These are phyloP conservation scores for Teratosphaeriaceae sp. DNA, from an alignment of 2,329 filamentous ascomycete species.

Conservation along the genomic window DNA sequence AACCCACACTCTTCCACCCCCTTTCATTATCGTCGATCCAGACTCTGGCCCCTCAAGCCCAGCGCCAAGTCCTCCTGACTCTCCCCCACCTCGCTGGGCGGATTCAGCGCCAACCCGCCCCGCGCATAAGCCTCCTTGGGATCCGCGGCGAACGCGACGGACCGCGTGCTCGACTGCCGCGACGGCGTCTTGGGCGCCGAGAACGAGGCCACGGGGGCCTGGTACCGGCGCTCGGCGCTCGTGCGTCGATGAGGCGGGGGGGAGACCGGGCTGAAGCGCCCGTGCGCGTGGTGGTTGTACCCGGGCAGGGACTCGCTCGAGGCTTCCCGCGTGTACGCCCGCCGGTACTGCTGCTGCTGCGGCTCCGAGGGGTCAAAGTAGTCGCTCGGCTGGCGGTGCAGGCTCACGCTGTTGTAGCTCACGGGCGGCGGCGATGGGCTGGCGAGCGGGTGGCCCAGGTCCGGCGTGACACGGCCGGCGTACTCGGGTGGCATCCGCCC, in stretches of 20 bases:
- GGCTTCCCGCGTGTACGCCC: slow-evolving; percentile 5
- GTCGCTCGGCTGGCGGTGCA: slow-evolving; percentile 8
- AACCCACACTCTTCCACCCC: no score
- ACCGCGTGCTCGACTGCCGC: slow-evolving; percentile 10
- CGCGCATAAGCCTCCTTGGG: slow-evolving; percentile 7
- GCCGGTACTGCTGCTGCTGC: slow-evolving; percentile 4
- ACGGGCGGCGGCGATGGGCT: slow-evolving; percentile 10
- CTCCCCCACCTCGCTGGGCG: slow-evolving; percentile 11
- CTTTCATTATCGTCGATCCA: slow-evolving; percentile 3
- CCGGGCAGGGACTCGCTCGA: slow-evolving; percentile 11
- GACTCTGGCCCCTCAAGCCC: not conserved
- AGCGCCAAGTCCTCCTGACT: slow-evolving; percentile 9
- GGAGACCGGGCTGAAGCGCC: not conserved
- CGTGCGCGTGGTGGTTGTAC: no score
- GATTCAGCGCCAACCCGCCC: slow-evolving; percentile 13
- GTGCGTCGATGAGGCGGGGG: not conserved
- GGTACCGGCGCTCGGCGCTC: slow-evolving; percentile 31
- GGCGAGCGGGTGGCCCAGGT: not conserved
- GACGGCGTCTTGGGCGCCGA: slow-evolving; percentile 35
- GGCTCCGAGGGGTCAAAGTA: slow-evolving; percentile 7
- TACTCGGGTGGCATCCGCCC: slow-evolving; percentile 6
- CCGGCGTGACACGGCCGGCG: slow-evolving; percentile 7
- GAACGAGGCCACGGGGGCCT: slow-evolving; percentile 34
- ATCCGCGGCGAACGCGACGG: slow-evolving; percentile 4
- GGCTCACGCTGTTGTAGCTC: slow-evolving; percentile 7